phyloP scores from a whole-genome alignment of 768 basidiomycete species.

The Cystofilobasidium macerans region DNA sequence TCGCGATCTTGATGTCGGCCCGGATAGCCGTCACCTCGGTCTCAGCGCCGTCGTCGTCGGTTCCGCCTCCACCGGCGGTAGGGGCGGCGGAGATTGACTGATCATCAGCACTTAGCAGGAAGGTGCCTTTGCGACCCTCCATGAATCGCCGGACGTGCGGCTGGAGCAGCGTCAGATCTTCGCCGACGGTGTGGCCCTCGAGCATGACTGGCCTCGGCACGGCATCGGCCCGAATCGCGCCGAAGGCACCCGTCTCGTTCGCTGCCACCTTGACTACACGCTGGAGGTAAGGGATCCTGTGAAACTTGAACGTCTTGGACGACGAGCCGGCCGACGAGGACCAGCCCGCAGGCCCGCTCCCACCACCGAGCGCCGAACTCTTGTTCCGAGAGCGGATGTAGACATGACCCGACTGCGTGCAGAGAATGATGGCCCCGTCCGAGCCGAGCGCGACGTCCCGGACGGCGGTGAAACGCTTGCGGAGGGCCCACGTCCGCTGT shows the following conservation, averaged over 20 bases:
- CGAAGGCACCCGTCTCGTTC: constrained; percentile 78
- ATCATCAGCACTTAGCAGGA: neutral
- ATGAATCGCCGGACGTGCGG: constrained; percentile 47
- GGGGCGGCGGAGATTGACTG: constrained; percentile 14
- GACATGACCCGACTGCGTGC: constrained; percentile 89
- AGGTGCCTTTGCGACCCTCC: constrained; percentile 22
- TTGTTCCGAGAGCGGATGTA: constrained; percentile 61
- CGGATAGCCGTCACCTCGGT: constrained; percentile 35
- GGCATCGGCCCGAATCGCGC: constrained; percentile 67
- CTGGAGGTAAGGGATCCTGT: constrained; percentile 67
- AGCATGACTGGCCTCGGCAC: constrained; percentile 49
- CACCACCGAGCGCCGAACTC: constrained; percentile 32
- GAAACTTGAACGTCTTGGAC: constrained; percentile 51
- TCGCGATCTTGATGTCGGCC: constrained; percentile 33
- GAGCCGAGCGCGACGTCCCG: constrained; percentile 80
- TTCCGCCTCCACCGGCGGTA: constrained; percentile 33
- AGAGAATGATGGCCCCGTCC: constrained; percentile 79
- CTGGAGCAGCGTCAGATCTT: constrained; percentile 56
- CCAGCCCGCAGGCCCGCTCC: neutral
- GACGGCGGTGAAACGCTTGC: constrained; percentile 63
- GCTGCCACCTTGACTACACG: constrained; percentile 50
- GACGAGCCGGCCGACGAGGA: neutral
- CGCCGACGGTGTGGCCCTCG: constrained; percentile 49
- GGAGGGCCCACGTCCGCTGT: constrained; percentile 78
- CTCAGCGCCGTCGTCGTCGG: constrained; percentile 41